Evolutionary conservation across 2,329 filamentous ascomycete genomes (phyloP), one percentile per base, ranked within the genome.

Genomic region (Clonostachys rhizophaga): DNA sequence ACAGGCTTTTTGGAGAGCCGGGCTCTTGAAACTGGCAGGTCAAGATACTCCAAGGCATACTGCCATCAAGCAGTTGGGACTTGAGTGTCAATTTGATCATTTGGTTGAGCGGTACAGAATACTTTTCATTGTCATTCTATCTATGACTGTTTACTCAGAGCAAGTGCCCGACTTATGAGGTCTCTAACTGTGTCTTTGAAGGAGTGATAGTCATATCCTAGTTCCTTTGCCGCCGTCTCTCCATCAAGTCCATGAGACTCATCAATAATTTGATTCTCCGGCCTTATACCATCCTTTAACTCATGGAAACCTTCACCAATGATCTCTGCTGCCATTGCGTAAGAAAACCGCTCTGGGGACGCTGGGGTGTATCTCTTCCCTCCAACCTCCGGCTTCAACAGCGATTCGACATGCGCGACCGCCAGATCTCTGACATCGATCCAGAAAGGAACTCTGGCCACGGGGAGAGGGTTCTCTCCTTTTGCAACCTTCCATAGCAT

Each of bases 391-490:
- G 58, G 58, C 4, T 53, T 55, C 12, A 74, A 34, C 3, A 73
- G 53, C 2, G 72, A 70, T 40, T 67, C 63, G 2, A 72, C 65
- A 51, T 76, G 74, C 1, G 69, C 71, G 12, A 55, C 49, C 0
- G 72, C 72, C 2, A 76, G 54, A 51, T 76, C 72, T 6, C 73
- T 56, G 1, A 71, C 73, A 49, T 76, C 72, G 17, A 75, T 65
- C 67, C 68, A 76, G 42, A 69, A 68, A 1, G 65, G 64, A 2
- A 73, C 68, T 1, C 64, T 54, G 1, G 66, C 59, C 3, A 60
- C 52, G 0, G 72, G 72, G 1, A 75, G 54, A 17, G 55, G 64
- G 41, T 58, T 55, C n/a, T 52, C 54, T 5, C 67, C 69, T 1
- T 48, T 58, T 2, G 66, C 66, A 9, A 73, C 60, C 18, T 57